Evolutionary conservation across 2,329 filamentous ascomycete species (phyloP).

Genomic region (Eutypa lata): DNA sequence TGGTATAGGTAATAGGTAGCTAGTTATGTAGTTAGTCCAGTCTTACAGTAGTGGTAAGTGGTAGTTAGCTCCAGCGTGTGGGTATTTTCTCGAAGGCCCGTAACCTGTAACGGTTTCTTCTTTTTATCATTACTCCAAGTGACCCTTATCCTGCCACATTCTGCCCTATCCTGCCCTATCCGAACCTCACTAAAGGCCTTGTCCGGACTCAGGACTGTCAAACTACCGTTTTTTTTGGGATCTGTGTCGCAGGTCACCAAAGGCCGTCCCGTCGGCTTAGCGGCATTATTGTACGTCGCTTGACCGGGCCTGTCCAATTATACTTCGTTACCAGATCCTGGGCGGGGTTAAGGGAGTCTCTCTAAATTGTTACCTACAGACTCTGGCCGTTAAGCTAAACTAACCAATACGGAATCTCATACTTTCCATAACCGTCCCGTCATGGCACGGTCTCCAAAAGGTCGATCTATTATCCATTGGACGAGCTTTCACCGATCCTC

Average conservation of each 20-base stretch:
- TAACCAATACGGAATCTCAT: neutral
- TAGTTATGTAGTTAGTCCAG: neutral
- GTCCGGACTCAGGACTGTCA: too few species aligned
- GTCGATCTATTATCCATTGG: neutral
- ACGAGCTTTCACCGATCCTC: neutral
- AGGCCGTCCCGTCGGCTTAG: conserved; percentile 18
- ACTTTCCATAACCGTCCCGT: neutral
- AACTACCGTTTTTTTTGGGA: neutral
- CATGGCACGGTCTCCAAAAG: neutral
- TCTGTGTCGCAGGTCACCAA: conserved; percentile 1
- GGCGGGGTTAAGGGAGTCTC: neutral
- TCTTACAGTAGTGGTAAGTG: too few species aligned
- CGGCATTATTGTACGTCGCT: neutral
- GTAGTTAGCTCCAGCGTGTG: too few species aligned
- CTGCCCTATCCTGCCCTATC: too few species aligned
- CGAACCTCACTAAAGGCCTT: too few species aligned
- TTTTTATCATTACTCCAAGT: too few species aligned
- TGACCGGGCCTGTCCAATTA: neutral
- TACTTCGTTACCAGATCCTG: neutral
- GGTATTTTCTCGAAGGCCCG: too few species aligned
- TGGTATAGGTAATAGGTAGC: neutral
- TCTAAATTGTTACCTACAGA: neutral
- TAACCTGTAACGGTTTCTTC: too few species aligned
- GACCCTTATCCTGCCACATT: too few species aligned
- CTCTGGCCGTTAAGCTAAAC: neutral